Conservation (phyloP, 306 rosid species). For the Styphnolobium japonicum region DNA sequence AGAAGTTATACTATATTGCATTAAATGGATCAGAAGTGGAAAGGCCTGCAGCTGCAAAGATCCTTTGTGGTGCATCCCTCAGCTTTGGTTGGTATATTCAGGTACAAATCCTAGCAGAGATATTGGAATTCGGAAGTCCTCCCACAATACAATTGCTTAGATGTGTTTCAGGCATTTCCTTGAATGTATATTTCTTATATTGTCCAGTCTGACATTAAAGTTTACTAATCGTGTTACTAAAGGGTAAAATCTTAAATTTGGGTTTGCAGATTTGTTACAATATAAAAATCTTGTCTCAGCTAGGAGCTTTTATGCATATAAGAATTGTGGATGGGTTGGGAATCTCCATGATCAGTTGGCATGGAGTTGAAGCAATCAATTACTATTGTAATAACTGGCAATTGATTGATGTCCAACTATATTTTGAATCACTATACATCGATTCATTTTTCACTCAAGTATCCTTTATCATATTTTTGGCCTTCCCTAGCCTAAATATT, state of each 20-base stretch:
- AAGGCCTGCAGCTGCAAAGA: constrained; percentile 67
- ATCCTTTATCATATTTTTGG: not conserved
- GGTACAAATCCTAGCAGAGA: constrained; percentile 42
- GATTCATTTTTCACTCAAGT: not conserved
- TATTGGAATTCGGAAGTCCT: constrained; percentile 18
- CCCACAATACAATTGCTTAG: not conserved
- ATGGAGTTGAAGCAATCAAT: not conserved
- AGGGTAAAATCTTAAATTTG: not conserved
- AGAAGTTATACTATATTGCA: constrained; percentile 68
- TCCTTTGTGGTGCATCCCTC: constrained; percentile 81
- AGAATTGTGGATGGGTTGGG: not conserved
- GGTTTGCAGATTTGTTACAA: not conserved
- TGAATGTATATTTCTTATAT: constrained; percentile 14
- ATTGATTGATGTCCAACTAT: not conserved
- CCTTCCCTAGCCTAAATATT: constrained; percentile 8
- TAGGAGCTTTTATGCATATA: constrained; percentile 1
- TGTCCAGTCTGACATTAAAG: not conserved
- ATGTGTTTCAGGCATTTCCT: constrained; percentile 9
- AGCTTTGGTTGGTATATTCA: constrained; percentile 81
- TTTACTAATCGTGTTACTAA: not conserved
- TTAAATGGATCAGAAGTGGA: constrained; percentile 70
- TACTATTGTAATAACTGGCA: not conserved
- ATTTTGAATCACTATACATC: not conserved
- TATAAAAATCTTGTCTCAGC: not conserved
- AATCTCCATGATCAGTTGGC: not conserved